Conservation (phyloP, 805 yeast species). For the Blastobotrys terrestris region DNA sequence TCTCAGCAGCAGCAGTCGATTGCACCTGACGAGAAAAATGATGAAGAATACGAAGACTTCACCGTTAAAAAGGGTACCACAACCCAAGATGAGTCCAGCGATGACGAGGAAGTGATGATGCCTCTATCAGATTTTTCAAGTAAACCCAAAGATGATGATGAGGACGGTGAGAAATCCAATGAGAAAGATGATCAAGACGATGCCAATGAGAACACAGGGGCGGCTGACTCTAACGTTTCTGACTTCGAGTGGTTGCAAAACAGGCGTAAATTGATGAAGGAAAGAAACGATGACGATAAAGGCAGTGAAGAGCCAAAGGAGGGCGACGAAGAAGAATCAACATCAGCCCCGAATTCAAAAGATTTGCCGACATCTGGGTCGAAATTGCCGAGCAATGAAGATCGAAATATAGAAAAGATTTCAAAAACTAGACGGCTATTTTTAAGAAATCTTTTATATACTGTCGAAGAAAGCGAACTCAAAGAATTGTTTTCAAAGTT, state of each 20-base stretch:
- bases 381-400: slow-evolving; percentile 30
- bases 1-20: slow-evolving; percentile 9
- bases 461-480: slow-evolving; percentile 76
- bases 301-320: slow-evolving; percentile 13
- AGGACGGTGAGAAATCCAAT: slow-evolving; percentile 25
- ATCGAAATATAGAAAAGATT: slow-evolving; percentile 44
- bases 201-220: slow-evolving; percentile 15
- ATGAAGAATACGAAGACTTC: slow-evolving; percentile 41
- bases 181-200: slow-evolving; percentile 22
- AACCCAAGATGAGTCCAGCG: slow-evolving; percentile 29
- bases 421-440: slow-evolving; percentile 76
- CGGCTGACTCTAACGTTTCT: slow-evolving; percentile 36
- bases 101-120: slow-evolving; percentile 48
- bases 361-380: no score
- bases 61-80: slow-evolving; percentile 41
- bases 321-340: slow-evolving; percentile 10
- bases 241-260: slow-evolving; percentile 85
- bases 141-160: slow-evolving; percentile 16
- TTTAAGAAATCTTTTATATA: slow-evolving; percentile 76
- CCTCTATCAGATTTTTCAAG: slow-evolving; percentile 33
- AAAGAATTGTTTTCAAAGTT: slow-evolving; percentile 52
- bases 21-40: slow-evolving; percentile 35
- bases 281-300: slow-evolving; percentile 21
- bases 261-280: slow-evolving; percentile 62
- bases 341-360: slow-evolving; percentile 18